Evolutionary conservation across 805 yeast genomes (phyloP).

Genomic region (Wickerhamomyces bovis): DNA sequence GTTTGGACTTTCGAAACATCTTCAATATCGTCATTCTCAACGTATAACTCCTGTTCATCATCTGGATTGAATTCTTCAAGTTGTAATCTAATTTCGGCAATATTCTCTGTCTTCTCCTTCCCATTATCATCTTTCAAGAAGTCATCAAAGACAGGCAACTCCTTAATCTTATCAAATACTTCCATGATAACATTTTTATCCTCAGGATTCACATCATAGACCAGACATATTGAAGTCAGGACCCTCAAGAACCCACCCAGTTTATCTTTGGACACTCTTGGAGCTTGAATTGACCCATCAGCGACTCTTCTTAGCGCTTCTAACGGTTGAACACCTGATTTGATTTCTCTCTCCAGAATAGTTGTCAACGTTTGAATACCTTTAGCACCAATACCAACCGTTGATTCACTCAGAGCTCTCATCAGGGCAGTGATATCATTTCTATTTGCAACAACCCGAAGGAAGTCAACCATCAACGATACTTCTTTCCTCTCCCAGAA

Average conservation of each 20-base stretch:
- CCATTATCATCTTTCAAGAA: conserved; percentile 23
- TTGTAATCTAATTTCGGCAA: conserved; percentile 35
- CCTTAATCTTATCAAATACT: conserved; percentile 12
- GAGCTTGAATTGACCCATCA: neutral
- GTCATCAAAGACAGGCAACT: conserved; percentile 1
- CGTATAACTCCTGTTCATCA: conserved; percentile 18
- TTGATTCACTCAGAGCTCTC: conserved; percentile 44
- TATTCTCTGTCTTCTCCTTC: conserved; percentile 28
- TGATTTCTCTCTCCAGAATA: neutral
- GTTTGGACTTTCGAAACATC: conserved; percentile 1
- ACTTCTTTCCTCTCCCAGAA: conserved; percentile 80
- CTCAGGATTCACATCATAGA: neutral
- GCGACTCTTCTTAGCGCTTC: conserved; percentile 5
- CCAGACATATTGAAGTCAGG: neutral
- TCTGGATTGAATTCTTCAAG: conserved; percentile 30
- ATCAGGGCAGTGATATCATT: conserved; percentile 55
- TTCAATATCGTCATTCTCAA: neutral
- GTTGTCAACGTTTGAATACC: conserved; percentile 12
- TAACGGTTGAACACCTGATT: conserved; percentile 3
- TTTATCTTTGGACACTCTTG: conserved; percentile 1
- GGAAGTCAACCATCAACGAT: conserved; percentile 50
- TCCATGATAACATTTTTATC: conserved; percentile 2
- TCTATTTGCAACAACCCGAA: conserved; percentile 55
- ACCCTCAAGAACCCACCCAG: neutral
- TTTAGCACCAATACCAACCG: conserved; percentile 60